These are phyloP conservation scores for Chondrus crispus DNA, from an alignment of 23 red algal species.

Conservation along the genomic window DNA sequence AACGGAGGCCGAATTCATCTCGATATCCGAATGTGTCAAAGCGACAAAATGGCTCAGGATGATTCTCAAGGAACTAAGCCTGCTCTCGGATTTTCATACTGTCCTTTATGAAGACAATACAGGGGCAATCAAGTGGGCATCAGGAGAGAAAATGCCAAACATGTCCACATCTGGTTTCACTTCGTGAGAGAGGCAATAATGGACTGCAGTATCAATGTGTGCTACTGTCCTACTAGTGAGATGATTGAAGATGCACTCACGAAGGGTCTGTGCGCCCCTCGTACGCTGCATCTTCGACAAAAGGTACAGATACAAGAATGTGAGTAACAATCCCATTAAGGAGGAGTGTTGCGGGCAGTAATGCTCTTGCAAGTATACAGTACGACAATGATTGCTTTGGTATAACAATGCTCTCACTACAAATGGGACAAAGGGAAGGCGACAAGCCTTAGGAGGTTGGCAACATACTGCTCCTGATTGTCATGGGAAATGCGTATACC, in stretches of 20 bases:
- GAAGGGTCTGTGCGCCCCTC: background rate
- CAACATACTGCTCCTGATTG: too few relatives aligned
- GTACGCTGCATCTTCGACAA: too few relatives aligned
- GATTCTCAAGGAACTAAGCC: conserved; percentile 10
- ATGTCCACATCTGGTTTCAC: background rate
- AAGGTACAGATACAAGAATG: too few relatives aligned
- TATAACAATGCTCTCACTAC: too few relatives aligned
- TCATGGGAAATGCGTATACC: too few relatives aligned
- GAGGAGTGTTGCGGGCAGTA: too few relatives aligned
- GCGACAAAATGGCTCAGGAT: background rate
- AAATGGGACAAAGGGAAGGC: too few relatives aligned
- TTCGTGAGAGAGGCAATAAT: background rate
- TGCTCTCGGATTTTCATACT: background rate
- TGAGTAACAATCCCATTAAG: too few relatives aligned
- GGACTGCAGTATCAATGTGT: background rate
- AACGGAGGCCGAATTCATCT: conserved; percentile 35
- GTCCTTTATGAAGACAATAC: background rate
- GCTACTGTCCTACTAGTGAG: background rate
- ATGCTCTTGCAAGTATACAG: too few relatives aligned
- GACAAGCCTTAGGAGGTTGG: too few relatives aligned
- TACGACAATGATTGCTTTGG: too few relatives aligned
- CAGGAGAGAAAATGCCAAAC: background rate
- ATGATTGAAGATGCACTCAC: background rate
- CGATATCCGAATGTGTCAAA: background rate
- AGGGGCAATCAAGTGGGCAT: background rate